These are phyloP conservation scores for Helianthus annuus DNA, from an alignment of 129 eudicot genomes.

Conservation along the genomic window HanXRQr2.0-SUNRISE NC_035442.2:159410413-159410912, in stretches of 20 bases:
- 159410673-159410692: conserved; percentile 28
- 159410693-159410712: conserved; percentile 36
- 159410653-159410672: conserved; percentile 38
- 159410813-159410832: conserved; percentile 32
- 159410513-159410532: background rate
- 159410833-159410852: conserved; percentile 32
- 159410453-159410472: conserved; percentile 17
- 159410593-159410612: conserved; percentile 22
- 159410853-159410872: conserved; percentile 24
- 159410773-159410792: conserved; percentile 31
- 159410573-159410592: conserved; percentile 5
- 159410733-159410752: background rate
- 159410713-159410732: conserved; percentile 21
- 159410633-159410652: conserved; percentile 37
- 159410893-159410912: conserved; percentile 1
- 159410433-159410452: conserved; percentile 4
- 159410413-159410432: conserved; percentile 5
- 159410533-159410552: background rate
- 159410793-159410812: conserved; percentile 39
- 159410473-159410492: background rate
- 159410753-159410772: conserved; percentile 14
- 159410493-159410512: background rate
- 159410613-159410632: conserved; percentile 32
- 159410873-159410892: conserved; percentile 16
- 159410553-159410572: background rate